Conservation (phyloP, 2,329 filamentous ascomycete genomes). For the Conoideocrella luteorostrata region DNA sequence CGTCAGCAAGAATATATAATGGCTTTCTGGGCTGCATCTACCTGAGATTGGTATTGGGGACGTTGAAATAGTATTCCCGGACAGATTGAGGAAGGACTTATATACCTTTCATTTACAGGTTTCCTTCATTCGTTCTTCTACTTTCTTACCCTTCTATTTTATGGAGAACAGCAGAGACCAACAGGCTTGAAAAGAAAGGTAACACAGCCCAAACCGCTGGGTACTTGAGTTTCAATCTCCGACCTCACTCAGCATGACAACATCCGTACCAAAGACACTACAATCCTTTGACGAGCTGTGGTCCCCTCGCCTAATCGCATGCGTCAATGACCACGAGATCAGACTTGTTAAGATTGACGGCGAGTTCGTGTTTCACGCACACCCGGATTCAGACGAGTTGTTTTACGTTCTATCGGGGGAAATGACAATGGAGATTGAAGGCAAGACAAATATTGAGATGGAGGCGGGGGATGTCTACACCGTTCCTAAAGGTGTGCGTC, state of each 20-base stretch:
- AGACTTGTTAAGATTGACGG: slow-evolving; percentile 34
- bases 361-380: slow-evolving; percentile 33
- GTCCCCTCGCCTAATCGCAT: slow-evolving; percentile 26
- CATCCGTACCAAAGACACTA: slow-evolving; percentile 18
- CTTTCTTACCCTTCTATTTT: too few relatives aligned
- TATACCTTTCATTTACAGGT: too few relatives aligned
- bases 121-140: too few relatives aligned
- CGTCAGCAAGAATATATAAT: too few relatives aligned
- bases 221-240: too few relatives aligned
- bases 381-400: slow-evolving; percentile 33
- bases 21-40: too few relatives aligned
- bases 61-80: too few relatives aligned
- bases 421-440: slow-evolving; percentile 27
- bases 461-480: slow-evolving; percentile 26
- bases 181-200: too few relatives aligned
- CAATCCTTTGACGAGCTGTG: slow-evolving; percentile 22
- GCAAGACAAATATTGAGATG: slow-evolving; percentile 20
- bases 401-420: slow-evolving; percentile 32
- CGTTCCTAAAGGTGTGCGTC: slow-evolving; percentile 29
- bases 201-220: too few relatives aligned
- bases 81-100: too few relatives aligned
- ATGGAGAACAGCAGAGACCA: too few relatives aligned
- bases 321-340: slow-evolving; percentile 31
- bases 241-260: background rate
- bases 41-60: too few relatives aligned